phyloP scores from a whole-genome alignment of 257 asterid species.

The Scutellaria barbata region DNA sequence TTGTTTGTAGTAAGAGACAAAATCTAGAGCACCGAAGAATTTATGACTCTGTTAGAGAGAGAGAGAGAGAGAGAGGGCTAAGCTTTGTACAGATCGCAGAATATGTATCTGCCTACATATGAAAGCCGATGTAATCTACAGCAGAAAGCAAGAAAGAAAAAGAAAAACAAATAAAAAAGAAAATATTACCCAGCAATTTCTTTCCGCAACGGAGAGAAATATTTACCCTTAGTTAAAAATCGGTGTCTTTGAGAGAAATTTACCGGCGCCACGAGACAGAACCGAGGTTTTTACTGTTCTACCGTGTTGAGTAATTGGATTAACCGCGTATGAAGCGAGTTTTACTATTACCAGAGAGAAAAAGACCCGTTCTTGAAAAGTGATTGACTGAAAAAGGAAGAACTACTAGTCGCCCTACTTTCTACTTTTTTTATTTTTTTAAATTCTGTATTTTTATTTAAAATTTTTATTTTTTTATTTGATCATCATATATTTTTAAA shows the following conservation, averaged over 20 bases:
- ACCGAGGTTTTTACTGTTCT: no score
- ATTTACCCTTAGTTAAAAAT: neutral
- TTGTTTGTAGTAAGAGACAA: constrained; percentile 21
- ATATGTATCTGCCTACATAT: constrained; percentile 12
- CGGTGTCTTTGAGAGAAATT: neutral
- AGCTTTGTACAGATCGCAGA: constrained; percentile 46
- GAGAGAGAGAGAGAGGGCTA: constrained; percentile 28
- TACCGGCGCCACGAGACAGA: no score
- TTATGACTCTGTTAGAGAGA: constrained; percentile 2
- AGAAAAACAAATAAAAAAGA: neutral
- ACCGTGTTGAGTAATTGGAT: no score
- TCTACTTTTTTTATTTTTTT: no score
- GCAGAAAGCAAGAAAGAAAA: neutral
- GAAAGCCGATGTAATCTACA: constrained; percentile 25
- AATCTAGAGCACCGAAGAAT: constrained; percentile 28
- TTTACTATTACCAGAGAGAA: neutral
- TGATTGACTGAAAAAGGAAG: no score
- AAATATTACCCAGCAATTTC: neutral
- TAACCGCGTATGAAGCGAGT: neutral
- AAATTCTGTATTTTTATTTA: no score
- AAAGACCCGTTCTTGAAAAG: no score
- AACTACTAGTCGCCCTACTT: no score
- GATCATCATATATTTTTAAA: no score
- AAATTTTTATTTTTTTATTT: no score
- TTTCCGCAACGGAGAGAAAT: neutral